Evolutionary conservation across 2,329 filamentous ascomycete species (phyloP).

Genomic region (Trichoderma hamatum): DNA sequence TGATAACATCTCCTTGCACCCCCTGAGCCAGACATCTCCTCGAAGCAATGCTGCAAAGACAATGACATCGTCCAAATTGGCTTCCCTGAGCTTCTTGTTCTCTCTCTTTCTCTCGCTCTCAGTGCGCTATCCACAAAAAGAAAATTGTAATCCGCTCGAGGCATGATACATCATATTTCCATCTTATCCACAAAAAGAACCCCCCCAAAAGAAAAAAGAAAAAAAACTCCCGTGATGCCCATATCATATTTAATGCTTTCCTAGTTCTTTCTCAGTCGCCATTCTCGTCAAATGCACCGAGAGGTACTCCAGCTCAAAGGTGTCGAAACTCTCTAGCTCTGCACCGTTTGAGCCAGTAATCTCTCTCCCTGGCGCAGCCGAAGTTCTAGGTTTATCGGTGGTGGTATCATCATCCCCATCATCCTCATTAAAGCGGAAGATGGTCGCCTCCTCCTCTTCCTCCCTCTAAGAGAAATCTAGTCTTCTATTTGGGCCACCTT

Average conservation of each 20-base stretch:
- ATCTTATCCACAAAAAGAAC: conserved; percentile 19
- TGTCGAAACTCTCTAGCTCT: conserved; percentile 37
- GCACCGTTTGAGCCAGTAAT: conserved; percentile 24
- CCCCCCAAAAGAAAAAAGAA: conserved; percentile 7
- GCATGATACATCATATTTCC: conserved; percentile 12
- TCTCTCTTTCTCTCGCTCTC: conserved; percentile 9
- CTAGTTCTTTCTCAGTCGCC: conserved; percentile 3
- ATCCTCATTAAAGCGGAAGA: conserved; percentile 11
- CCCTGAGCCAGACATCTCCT: conserved; percentile 28
- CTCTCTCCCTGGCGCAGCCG: neutral
- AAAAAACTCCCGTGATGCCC: conserved; percentile 6
- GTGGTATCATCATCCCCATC: conserved; percentile 24
- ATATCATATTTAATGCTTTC: conserved; percentile 12
- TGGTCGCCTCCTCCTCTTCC: neutral
- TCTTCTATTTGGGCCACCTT: conserved; percentile 17
- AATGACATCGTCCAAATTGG: conserved; percentile 13
- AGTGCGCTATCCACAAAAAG: conserved; percentile 24
- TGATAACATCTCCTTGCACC: conserved; percentile 13
- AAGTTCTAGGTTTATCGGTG: conserved; percentile 11
- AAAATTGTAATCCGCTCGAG: neutral
- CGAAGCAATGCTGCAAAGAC: conserved; percentile 17
- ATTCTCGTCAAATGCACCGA: conserved; percentile 33
- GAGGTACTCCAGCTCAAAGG: conserved; percentile 37
- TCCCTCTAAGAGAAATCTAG: conserved; percentile 20
- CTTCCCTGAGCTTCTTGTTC: conserved; percentile 20